Percentiles rank a stretch among this genome's conserved stretches.
phyloP scores from a whole-genome alignment of 78 protist species.

The Pelomyxa schiedti region DNA sequence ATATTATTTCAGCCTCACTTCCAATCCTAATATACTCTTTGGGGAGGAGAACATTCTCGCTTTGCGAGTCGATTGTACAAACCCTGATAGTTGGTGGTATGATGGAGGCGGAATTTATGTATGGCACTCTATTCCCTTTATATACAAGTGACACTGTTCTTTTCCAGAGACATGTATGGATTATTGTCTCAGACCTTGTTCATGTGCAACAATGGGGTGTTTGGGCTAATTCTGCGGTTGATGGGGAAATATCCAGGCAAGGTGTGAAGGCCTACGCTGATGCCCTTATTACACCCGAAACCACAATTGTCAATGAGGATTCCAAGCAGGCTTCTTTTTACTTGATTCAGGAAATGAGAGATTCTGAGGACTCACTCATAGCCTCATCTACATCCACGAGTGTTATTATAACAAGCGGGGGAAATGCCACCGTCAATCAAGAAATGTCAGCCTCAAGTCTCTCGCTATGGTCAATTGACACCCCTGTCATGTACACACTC shows the following conservation, averaged over 20 bases:
- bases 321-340: no score
- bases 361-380: no score
- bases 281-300: no score
- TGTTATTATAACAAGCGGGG: no score
- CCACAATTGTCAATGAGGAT: no score
- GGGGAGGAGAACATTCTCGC: background rate
- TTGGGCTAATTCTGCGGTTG: background rate
- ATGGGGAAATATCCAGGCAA: background rate
- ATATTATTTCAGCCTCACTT: background rate
- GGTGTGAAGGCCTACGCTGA: no score
- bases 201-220: conserved; percentile 4
- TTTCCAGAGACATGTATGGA: conserved; percentile 6
- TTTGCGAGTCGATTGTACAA: background rate
- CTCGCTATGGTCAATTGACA: background rate
- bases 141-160: background rate
- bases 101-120: background rate
- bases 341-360: no score
- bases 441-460: no score
- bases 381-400: no score
- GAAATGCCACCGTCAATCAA: no score
- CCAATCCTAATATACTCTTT: background rate
- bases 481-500: background rate
- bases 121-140: background rate
- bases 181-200: background rate
- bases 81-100: conserved; percentile 4